Evolutionary conservation across 2,329 filamentous ascomycete genomes (phyloP).

Genomic region (Colletotrichum trifolii): DNA sequence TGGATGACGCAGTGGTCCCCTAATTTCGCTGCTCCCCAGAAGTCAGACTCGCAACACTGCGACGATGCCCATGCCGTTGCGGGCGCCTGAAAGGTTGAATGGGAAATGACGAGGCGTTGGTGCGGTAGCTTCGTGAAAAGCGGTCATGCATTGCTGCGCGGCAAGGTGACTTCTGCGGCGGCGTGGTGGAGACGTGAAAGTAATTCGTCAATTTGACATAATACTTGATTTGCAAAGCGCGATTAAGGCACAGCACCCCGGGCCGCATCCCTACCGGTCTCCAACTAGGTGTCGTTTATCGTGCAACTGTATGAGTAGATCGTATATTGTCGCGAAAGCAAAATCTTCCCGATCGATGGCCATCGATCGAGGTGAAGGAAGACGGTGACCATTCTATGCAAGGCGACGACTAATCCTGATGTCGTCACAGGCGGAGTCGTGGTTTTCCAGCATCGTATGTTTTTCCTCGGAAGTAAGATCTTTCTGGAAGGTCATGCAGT

Average conservation of each 20-base stretch:
- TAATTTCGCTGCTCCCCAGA: constrained; percentile 1
- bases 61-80: neutral
- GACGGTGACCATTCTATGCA: neutral
- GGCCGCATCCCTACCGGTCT: neutral
- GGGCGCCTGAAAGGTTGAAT: constrained; percentile 6
- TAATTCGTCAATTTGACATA: constrained; percentile 27
- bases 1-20: constrained; percentile 21
- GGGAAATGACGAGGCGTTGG: constrained; percentile 11
- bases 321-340: neutral
- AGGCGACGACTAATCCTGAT: neutral
- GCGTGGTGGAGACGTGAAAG: constrained; percentile 8
- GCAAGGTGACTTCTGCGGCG: neutral
- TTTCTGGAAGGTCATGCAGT: no score
- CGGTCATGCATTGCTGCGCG: neutral
- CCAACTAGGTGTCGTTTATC: neutral
- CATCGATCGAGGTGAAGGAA: neutral
- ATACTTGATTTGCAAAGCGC: neutral
- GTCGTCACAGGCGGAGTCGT: neutral
- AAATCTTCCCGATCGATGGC: constrained; percentile 10
- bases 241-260: constrained; percentile 7
- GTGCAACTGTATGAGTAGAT: constrained; percentile 1
- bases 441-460: neutral
- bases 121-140: neutral
- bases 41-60: neutral
- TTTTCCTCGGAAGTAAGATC: no score